A percentile compares a stretch with the other conserved stretches of the same genome.
phyloP scores from a whole-genome alignment of 345 rosid genomes.

The Melastoma malabathricum region DNA sequence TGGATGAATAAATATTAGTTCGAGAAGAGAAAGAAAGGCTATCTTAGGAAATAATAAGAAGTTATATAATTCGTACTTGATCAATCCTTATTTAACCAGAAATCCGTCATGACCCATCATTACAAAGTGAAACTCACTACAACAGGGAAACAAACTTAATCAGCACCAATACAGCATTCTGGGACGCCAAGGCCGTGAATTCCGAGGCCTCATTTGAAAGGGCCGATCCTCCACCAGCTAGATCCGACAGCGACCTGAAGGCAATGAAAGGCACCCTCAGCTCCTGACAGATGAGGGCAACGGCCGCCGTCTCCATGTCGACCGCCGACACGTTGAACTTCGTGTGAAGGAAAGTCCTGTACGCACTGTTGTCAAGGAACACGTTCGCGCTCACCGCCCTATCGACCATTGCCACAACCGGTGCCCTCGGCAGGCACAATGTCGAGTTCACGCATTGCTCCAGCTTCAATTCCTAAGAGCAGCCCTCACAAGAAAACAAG shows the following conservation, averaged over 20 bases:
- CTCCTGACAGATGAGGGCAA: constrained; percentile 41
- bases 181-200: constrained; percentile 37
- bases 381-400: constrained; percentile 41
- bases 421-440: constrained; percentile 43
- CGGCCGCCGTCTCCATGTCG: constrained; percentile 70
- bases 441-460: constrained; percentile 43
- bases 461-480: constrained; percentile 27
- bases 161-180: constrained; percentile 15
- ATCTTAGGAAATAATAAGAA: no score
- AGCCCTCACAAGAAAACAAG: neutral
- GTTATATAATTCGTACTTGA: no score
- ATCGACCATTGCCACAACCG: constrained; percentile 34
- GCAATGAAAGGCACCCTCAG: constrained; percentile 39
- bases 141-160: constrained; percentile 6
- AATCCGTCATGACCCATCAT: no score
- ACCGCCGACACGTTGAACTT: constrained; percentile 51
- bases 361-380: constrained; percentile 52
- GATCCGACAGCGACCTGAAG: constrained; percentile 51
- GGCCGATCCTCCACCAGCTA: constrained; percentile 57
- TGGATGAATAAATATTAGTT: no score
- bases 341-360: constrained; percentile 31
- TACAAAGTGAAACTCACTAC: no score
- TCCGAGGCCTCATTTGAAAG: constrained; percentile 38
- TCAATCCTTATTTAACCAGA: no score
- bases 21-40: no score